Percentiles rank a stretch among this genome's conserved stretches.
Conservation (phyloP, 331 rosid genomes). For the Cydonia oblonga region DNA sequence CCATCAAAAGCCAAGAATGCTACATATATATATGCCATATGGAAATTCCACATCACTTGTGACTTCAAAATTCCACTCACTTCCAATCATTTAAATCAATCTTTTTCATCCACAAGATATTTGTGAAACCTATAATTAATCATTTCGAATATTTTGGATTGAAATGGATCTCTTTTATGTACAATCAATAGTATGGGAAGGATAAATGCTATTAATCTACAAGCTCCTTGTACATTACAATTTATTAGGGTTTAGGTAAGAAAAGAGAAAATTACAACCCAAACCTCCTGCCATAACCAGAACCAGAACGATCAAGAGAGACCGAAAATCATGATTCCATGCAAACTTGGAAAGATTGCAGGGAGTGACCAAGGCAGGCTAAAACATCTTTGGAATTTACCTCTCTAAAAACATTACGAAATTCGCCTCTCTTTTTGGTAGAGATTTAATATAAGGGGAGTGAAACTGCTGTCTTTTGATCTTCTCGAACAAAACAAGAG, state of each 20-base stretch:
- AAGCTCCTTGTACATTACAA: no score
- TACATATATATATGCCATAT: background rate
- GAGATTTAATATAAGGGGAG: background rate
- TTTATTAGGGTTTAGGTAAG: no score
- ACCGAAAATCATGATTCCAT: background rate
- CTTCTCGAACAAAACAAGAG: background rate
- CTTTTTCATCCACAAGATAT: background rate
- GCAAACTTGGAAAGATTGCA: background rate
- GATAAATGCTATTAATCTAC: background rate
- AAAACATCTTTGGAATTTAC: background rate
- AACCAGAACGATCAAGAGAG: background rate
- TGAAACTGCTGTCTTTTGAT: background rate
- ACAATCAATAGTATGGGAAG: background rate
- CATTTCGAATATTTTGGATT: background rate
- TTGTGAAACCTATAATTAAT: background rate
- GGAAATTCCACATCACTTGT: background rate
- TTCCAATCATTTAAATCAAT: background rate
- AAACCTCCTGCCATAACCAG: background rate
- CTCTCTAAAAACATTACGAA: background rate
- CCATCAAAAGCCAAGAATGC: background rate
- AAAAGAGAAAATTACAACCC: no score
- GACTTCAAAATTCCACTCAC: background rate
- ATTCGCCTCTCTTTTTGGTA: background rate
- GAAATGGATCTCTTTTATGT: background rate
- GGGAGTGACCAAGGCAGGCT: background rate